A percentile compares a stretch with the other conserved stretches of the same genome.
Evolutionary conservation across 2,329 filamentous ascomycete genomes (phyloP).

Genomic region (Sporothrix brunneoviolacea): DNA sequence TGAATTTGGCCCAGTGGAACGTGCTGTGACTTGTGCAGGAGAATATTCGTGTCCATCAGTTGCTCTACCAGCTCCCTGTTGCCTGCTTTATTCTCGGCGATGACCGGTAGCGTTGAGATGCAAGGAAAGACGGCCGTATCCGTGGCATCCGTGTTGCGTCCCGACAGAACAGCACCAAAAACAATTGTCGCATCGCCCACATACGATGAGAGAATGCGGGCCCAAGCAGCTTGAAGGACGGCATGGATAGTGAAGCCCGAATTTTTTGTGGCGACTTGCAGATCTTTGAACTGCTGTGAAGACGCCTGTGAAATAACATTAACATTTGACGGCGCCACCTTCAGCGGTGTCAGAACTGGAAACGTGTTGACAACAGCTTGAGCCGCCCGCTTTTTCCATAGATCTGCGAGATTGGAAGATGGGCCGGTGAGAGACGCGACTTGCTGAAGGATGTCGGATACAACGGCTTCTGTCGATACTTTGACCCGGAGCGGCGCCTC

Average conservation of each 20-base stretch:
- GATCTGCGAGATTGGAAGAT: slow-evolving; percentile 34
- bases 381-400: slow-evolving; percentile 57
- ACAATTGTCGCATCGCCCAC: slow-evolving; percentile 66
- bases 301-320: slow-evolving; percentile 28
- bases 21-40: slow-evolving; percentile 63
- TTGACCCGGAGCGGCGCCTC: not conserved
- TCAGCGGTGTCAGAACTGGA: slow-evolving; percentile 64
- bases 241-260: slow-evolving; percentile 69
- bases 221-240: slow-evolving; percentile 71
- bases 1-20: slow-evolving; percentile 67
- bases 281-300: slow-evolving; percentile 30
- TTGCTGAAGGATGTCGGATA: slow-evolving; percentile 37
- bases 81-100: slow-evolving; percentile 47
- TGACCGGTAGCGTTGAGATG: slow-evolving; percentile 71
- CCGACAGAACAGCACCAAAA: slow-evolving; percentile 77
- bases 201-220: slow-evolving; percentile 66
- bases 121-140: slow-evolving; percentile 64
- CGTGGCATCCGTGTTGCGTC: slow-evolving; percentile 57
- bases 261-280: slow-evolving; percentile 51
- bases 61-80: slow-evolving; percentile 51
- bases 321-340: slow-evolving; percentile 29
- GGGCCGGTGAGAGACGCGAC: slow-evolving; percentile 19
- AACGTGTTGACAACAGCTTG: slow-evolving; percentile 60
- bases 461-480: slow-evolving; percentile 23
- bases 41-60: slow-evolving; percentile 60